Evolutionary conservation across 1,139 yeast species (phyloP), one percentile per base, ranked within the genome.

Genomic region (Magnusiomyces suaveolens): DNA sequence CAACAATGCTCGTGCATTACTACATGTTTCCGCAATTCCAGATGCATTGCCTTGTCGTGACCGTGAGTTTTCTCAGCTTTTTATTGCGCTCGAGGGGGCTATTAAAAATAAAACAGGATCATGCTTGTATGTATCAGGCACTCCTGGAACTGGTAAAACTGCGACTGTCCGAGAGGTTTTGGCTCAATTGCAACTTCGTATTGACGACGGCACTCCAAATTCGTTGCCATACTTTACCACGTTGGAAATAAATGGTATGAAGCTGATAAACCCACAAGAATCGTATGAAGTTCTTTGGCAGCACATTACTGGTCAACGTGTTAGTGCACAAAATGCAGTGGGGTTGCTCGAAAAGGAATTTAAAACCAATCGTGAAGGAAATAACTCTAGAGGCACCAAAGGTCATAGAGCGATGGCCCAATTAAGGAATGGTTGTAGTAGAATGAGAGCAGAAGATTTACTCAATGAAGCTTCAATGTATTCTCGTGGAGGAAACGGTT

Each of bases 131-230:
- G 82, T 92, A 4, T 87, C 96, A 69, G 99, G 99, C 1, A 89
- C 97, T 0, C 98, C 99, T 0, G 99, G 99, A 12, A 90, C 95
- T 2, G 99, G 99, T 16, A 92, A 92, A 67, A 92, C 99, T 0
- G 95, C 95, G 4, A 92, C 97, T 0, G 83, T 92, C 2, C 73
- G 95, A 56, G 96, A 89, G 63, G 97, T 87, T 0, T 78, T 94
- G 48, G 76, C 79, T 29, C 89, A 85, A 62, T 71, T 92, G 54
- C 75, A 72, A 57, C 65, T 63, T 25, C 67, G 68, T 53, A 66
- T 57, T 38, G 64, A 64, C 23, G 72, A 73, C 21, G 79, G 77
- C 2, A n/a, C 33, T 26, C 29, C 29, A 14, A 44, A 44, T 18
- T 82, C 77, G 53, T 64, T 84, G 36, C 73, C 76, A 18, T 74